Conservation (phyloP, 768 basidiomycete species). For the Termitomyces titanicus region DNA sequence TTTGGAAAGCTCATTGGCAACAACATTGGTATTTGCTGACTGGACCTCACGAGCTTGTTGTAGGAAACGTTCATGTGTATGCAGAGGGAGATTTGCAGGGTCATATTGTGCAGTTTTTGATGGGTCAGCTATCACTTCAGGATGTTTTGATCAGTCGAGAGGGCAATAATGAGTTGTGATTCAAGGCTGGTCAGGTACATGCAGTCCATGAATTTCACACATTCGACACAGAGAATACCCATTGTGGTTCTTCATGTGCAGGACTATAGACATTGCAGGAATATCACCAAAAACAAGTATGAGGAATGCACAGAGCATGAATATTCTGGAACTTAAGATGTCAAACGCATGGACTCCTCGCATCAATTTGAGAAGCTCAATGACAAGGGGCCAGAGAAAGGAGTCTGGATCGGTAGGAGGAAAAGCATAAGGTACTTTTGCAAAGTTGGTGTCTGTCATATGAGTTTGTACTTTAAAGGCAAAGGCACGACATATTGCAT, state of each 20-base stretch:
- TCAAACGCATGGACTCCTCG: conserved; percentile 32
- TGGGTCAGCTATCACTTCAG: neutral
- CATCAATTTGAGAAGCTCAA: conserved; percentile 28
- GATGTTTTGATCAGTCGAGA: conserved; percentile 8
- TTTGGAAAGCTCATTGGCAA: conserved; percentile 15
- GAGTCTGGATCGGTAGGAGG: conserved; percentile 27
- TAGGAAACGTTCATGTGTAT: conserved; percentile 7
- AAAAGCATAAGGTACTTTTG: neutral
- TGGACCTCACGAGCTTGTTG: conserved; percentile 18
- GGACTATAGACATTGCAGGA: conserved; percentile 18
- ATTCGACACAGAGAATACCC: conserved; percentile 27
- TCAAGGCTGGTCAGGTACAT: conserved; percentile 1
- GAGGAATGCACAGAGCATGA: conserved; percentile 14
- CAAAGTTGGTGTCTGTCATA: too few relatives aligned
- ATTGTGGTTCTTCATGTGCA: conserved; percentile 37
- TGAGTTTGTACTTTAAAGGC: too few relatives aligned
- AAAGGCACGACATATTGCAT: too few relatives aligned
- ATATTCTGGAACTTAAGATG: conserved; percentile 11
- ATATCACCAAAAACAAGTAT: conserved; percentile 22
- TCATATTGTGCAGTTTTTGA: conserved; percentile 9
- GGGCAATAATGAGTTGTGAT: conserved; percentile 19
- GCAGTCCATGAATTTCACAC: conserved; percentile 28
- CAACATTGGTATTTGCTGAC: conserved; percentile 11
- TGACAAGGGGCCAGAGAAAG: conserved; percentile 32
- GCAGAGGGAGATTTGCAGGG: conserved; percentile 16